Percentiles rank a stretch among this genome's conserved stretches.
These are phyloP conservation scores for Dipteronia sinensis DNA, from an alignment of 345 rosid genomes.

Conservation along the genomic window DNA sequence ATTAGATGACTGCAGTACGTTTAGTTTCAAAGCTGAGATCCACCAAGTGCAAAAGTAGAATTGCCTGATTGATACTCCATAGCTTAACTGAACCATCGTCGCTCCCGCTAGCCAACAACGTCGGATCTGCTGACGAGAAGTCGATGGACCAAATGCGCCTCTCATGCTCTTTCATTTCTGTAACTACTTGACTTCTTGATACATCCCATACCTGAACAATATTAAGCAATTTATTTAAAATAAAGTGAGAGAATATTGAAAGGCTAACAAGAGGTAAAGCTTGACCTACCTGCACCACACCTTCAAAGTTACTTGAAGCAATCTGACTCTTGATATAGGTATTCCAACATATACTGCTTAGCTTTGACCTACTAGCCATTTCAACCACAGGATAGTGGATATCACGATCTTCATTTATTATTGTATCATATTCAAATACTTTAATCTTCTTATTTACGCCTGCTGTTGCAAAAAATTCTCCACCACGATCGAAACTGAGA, in stretches of 20 bases:
- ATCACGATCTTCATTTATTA: conserved; percentile 66
- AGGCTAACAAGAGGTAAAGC: conserved; percentile 4
- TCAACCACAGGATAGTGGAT: conserved; percentile 95
- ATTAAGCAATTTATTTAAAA: conserved; percentile 19
- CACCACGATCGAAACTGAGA: conserved; percentile 87
- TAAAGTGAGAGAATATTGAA: not conserved
- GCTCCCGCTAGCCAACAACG: conserved; percentile 92
- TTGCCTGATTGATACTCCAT: conserved; percentile 99
- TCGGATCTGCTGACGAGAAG: conserved; percentile 88
- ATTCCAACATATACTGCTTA: conserved; percentile 93
- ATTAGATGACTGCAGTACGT: conserved; percentile 55
- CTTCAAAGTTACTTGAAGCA: conserved; percentile 98
- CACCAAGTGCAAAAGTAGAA: conserved; percentile 76
- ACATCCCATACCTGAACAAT: conserved; percentile 85
- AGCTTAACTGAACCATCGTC: conserved; percentile 96
- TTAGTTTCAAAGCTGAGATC: conserved; percentile 89
- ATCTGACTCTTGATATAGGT: conserved; percentile 88
- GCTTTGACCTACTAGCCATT: conserved; percentile 76
- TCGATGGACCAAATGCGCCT: conserved; percentile 95
- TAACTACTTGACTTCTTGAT: conserved; percentile 74
- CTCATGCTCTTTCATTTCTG: conserved; percentile 89
- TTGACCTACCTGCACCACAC: conserved; percentile 81
- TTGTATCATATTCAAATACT: conserved; percentile 78
- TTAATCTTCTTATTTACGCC: conserved; percentile 95
- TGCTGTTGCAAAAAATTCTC: conserved; percentile 92